Evolutionary conservation across 139 green algal genomes (phyloP), one percentile per base, ranked within the genome.

Genomic region (Tetradesmus obliquus): DNA sequence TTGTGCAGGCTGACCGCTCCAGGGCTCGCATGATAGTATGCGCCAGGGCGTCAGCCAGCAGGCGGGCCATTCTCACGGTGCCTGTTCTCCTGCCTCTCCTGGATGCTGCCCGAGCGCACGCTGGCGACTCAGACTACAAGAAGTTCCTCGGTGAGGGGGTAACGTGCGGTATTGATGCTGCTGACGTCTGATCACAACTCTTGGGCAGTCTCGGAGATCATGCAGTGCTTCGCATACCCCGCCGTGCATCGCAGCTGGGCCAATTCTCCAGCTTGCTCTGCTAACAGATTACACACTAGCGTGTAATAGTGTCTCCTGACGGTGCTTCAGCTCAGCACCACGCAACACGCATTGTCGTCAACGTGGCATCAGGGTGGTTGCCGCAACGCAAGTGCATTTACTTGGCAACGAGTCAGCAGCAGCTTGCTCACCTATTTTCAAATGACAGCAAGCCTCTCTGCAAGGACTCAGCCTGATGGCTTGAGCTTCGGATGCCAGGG

Each of bases 131-230:
- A 20, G 69, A 79, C 15, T 90, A 17, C 69, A 90, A 90, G 86
- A 84, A 62, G 53, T 90, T 84, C 86, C n/a, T 90, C 2, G 86
- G 86, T 90, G 45, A 13, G 84, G 13, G 5, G 19, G n/a, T 8
- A n/a, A 7, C 4, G 3, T 20, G 32, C 79, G 12, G 45, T n/a
- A 54, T 7, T 55, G 10, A n/a, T 19, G 79, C 79, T 84, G 79
- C 79, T 84, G 79, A 84, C 24, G 79, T 83, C 24, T 17, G 10
- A 84, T 84, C 17, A 24, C 66, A 24, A 17, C 17, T 24, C 66
- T 76, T 5, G 66, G 17, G n/a, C 66, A 24, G 66, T 76, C 12
- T 76, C 66, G 66, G 15, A 76, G 66, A 76, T 76, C 66, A 76
- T 76, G 3, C 32, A 45, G 32, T 45, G 32, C 32, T 45, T 45